A percentile compares a stretch with the other conserved stretches of the same genome.
phyloP scores from a whole-genome alignment of 1,284 basidiomycete genomes.

The Fistulinella cinereoalba region DNA sequence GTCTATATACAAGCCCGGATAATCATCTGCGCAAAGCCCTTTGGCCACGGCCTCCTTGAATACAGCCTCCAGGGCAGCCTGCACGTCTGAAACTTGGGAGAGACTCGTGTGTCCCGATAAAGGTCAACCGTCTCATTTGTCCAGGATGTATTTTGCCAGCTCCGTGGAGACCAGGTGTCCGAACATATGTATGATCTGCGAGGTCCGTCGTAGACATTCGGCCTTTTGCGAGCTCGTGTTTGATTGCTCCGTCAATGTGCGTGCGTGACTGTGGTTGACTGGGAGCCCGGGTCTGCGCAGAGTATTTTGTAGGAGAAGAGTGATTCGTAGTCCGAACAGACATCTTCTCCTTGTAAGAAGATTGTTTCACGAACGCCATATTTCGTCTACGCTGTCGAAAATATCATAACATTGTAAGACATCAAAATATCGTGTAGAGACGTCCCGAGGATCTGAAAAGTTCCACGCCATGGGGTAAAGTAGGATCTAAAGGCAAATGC shows the following conservation, averaged over 20 bases:
- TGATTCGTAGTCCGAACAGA: background rate
- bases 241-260: constrained; percentile 2
- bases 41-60: too few species aligned
- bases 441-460: too few species aligned
- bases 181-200: constrained; percentile 10
- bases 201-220: constrained; percentile 8
- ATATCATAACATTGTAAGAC: too few species aligned
- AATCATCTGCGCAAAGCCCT: too few species aligned
- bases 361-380: background rate
- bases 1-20: too few species aligned
- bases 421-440: too few species aligned
- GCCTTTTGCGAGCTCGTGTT: constrained; percentile 7
- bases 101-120: background rate
- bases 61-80: background rate
- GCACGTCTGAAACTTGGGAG: background rate
- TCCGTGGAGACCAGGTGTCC: constrained; percentile 9
- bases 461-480: too few species aligned
- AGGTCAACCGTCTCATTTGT: background rate
- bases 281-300: constrained; percentile 3
- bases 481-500: too few species aligned
- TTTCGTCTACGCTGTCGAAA: background rate
- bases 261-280: constrained; percentile 4
- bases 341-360: background rate
- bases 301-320: background rate
- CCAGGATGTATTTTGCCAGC: constrained; percentile 7